Evolutionary conservation across 177 flowering plant species (phyloP).

Genomic region (Vitis hybrid): DNA sequence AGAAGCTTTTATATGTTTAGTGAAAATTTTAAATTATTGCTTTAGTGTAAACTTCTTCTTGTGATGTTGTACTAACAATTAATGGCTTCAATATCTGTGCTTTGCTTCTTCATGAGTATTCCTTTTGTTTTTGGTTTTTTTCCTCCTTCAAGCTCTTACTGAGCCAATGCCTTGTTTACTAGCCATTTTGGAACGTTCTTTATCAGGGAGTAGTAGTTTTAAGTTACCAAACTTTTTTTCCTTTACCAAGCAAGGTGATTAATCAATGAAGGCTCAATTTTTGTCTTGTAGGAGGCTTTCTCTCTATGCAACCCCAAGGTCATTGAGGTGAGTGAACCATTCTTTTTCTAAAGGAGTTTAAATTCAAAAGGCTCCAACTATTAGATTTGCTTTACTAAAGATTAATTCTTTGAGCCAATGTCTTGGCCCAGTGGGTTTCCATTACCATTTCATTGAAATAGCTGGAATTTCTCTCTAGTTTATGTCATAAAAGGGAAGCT

Average conservation of each 20-base stretch:
- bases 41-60: too few species aligned
- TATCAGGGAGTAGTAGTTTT: background rate
- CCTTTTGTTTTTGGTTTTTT: background rate
- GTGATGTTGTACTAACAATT: too few species aligned
- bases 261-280: constrained; percentile 2
- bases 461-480: background rate
- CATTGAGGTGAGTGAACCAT: constrained; percentile 46
- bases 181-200: background rate
- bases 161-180: background rate
- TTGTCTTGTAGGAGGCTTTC: constrained; percentile 61
- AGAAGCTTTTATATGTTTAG: too few species aligned
- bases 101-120: too few species aligned
- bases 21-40: too few species aligned
- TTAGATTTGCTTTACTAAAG: background rate
- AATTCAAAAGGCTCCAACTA: background rate
- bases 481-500: background rate
- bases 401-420: background rate
- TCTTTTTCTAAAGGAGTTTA: background rate
- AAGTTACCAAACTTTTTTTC: background rate
- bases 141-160: background rate
- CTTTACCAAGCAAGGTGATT: background rate
- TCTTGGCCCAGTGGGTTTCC: background rate
- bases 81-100: too few species aligned
- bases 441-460: background rate
- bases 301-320: constrained; percentile 59